Evolutionary conservation across 179 eudicot species (phyloP).

Genomic region (Beta lomatogona): DNA sequence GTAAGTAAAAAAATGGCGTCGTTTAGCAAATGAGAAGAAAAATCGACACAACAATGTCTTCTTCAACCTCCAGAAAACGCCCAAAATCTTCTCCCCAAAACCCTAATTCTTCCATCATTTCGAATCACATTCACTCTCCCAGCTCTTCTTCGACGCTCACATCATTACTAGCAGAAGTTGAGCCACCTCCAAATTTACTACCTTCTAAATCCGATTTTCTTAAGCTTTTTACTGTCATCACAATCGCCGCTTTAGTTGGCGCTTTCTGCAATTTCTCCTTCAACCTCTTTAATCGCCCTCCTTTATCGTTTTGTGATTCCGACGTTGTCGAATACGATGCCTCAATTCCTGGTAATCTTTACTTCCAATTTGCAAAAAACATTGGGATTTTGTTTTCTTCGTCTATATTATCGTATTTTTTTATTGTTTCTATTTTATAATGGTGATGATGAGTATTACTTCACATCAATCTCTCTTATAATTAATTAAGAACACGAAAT

Average conservation of each 20-base stretch:
- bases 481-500: too few relatives aligned
- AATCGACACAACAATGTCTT: neutral
- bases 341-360: slow-evolving; percentile 41
- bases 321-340: slow-evolving; percentile 36
- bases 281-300: slow-evolving; percentile 36
- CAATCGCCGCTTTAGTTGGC: slow-evolving; percentile 59
- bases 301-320: slow-evolving; percentile 63
- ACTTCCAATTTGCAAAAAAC: neutral
- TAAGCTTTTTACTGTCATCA: slow-evolving; percentile 54
- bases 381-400: neutral
- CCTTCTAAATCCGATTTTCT: slow-evolving; percentile 65
- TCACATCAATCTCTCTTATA: too few relatives aligned
- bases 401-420: neutral
- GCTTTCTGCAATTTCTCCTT: slow-evolving; percentile 40
- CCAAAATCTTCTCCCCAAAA: slow-evolving; percentile 30
- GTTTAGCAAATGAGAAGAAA: too few relatives aligned
- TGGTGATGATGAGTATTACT: neutral
- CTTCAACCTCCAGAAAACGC: slow-evolving; percentile 41
- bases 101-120: slow-evolving; percentile 27
- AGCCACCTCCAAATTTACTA: slow-evolving; percentile 56
- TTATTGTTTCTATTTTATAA: neutral
- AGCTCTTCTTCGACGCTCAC: slow-evolving; percentile 29
- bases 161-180: slow-evolving; percentile 29
- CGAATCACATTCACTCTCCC: slow-evolving; percentile 6
- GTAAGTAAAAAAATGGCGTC: too few relatives aligned